A percentile compares a stretch with the other conserved stretches of the same genome.
Conservation (phyloP, 345 rosid genomes). For the Murraya koenigii region DNA sequence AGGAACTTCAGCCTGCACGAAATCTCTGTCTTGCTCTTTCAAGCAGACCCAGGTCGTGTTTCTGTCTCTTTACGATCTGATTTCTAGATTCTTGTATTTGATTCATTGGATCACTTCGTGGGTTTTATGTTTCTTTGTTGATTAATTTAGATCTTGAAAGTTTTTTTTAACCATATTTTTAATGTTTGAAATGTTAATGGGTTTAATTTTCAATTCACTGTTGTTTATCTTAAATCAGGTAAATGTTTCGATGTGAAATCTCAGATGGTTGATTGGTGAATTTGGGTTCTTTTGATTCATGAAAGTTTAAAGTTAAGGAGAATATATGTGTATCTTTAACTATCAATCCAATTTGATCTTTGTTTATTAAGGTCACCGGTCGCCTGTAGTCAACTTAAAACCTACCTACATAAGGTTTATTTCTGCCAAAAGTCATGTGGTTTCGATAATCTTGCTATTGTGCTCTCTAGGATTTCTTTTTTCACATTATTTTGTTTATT, state of each 20-base stretch:
- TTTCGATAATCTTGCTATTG: not conserved
- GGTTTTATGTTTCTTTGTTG: not conserved
- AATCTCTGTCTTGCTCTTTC: constrained; percentile 27
- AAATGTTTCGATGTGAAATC: not conserved
- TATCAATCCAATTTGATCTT: not conserved
- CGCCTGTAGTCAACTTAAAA: not conserved
- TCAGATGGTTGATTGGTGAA: not conserved
- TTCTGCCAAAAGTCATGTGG: not conserved
- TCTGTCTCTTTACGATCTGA: not conserved
- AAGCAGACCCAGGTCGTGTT: constrained; percentile 24
- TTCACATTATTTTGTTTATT: not conserved
- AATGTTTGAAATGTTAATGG: not conserved
- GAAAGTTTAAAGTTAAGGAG: not conserved
- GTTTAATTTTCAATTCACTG: not conserved
- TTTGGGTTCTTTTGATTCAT: not conserved
- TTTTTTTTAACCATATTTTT: not conserved
- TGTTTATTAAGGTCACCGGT: not conserved
- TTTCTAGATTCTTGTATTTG: not conserved
- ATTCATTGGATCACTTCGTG: not conserved
- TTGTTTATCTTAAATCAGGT: not conserved
- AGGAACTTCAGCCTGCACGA: constrained; percentile 22
- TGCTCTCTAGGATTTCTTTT: not conserved
- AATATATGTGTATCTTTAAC: not conserved
- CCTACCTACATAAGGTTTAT: not conserved
- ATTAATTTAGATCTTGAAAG: not conserved